These are phyloP conservation scores for Pseudocercospora fuligena DNA, from an alignment of 2,329 filamentous ascomycete species.

Conservation along the genomic window DNA sequence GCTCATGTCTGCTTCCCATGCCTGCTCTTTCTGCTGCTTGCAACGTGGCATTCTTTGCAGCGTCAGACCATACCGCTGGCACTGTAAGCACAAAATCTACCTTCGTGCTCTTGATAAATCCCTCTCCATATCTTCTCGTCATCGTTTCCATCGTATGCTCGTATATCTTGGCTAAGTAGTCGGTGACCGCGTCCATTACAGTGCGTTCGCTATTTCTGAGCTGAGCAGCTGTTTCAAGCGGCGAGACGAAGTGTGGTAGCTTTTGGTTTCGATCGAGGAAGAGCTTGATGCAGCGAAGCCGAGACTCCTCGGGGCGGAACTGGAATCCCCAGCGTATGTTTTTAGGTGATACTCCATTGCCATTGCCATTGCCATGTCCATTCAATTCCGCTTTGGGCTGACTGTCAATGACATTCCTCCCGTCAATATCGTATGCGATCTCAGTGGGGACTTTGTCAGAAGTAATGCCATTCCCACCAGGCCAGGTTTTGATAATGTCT, in stretches of 20 bases:
- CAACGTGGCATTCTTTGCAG: constrained; percentile 81
- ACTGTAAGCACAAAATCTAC: constrained; percentile 82
- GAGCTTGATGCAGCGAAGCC: constrained; percentile 81
- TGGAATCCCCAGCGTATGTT: constrained; percentile 77
- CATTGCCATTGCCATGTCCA: constrained; percentile 11
- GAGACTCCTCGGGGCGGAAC: constrained; percentile 75
- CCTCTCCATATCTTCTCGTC: constrained; percentile 74
- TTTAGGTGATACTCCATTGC: constrained; percentile 39
- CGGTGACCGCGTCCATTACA: constrained; percentile 72
- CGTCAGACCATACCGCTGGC: constrained; percentile 83
- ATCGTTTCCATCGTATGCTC: constrained; percentile 79
- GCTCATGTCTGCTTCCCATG: constrained; percentile 71
- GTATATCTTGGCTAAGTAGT: constrained; percentile 78
- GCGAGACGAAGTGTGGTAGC: constrained; percentile 78
- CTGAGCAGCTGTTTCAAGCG: constrained; percentile 75
- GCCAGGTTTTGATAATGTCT: constrained; percentile 84
- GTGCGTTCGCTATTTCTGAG: constrained; percentile 72
- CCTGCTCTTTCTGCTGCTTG: constrained; percentile 78
- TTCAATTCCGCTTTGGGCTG: background rate
- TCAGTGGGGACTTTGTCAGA: constrained; percentile 86
- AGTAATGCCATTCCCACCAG: constrained; percentile 82
- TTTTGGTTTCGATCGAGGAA: constrained; percentile 82
- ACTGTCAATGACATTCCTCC: constrained; percentile 4
- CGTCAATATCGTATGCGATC: constrained; percentile 65
- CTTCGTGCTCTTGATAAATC: constrained; percentile 75